phyloP scores from a whole-genome alignment of 163 green algal genomes.

The Prototheca cutis region DNA sequence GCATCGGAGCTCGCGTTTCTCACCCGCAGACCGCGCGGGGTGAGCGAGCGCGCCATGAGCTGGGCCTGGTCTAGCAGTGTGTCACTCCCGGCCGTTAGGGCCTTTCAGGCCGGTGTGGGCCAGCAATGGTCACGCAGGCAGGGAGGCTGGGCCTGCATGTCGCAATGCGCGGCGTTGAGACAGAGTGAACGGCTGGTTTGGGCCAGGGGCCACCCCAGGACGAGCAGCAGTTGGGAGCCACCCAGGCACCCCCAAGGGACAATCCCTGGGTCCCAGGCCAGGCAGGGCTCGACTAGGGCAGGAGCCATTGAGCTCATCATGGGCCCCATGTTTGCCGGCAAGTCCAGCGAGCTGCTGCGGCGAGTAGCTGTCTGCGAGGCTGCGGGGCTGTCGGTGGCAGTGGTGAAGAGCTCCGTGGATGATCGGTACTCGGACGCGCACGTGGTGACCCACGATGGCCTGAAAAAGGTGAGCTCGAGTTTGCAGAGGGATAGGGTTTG shows the following conservation, averaged over 20 bases:
- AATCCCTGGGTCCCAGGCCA: neutral
- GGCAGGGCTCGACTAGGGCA: neutral
- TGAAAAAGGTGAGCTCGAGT: conserved; percentile 14
- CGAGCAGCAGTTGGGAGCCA: neutral
- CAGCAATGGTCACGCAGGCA: too few relatives aligned
- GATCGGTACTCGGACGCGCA: conserved; percentile 38
- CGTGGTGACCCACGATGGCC: conserved; percentile 56
- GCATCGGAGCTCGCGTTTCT: too few relatives aligned
- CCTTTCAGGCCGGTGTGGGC: too few relatives aligned
- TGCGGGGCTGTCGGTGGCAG: conserved; percentile 25
- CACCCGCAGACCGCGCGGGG: too few relatives aligned
- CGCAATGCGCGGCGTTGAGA: neutral
- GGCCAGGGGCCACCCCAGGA: neutral
- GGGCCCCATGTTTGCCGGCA: conserved; percentile 79
- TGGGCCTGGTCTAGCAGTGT: too few relatives aligned
- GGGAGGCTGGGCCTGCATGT: neutral
- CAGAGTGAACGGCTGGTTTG: neutral
- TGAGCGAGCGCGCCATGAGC: too few relatives aligned
- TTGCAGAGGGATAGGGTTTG: neutral
- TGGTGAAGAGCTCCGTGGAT: conserved; percentile 68
- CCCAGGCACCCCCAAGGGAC: neutral
- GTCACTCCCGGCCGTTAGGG: too few relatives aligned
- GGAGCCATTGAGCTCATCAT: conserved; percentile 57
- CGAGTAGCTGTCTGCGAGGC: conserved; percentile 29
- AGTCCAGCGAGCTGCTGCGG: conserved; percentile 58